Evolutionary conservation across 2,329 filamentous ascomycete species (phyloP).

Genomic region (Pseudonectria foliicola): DNA sequence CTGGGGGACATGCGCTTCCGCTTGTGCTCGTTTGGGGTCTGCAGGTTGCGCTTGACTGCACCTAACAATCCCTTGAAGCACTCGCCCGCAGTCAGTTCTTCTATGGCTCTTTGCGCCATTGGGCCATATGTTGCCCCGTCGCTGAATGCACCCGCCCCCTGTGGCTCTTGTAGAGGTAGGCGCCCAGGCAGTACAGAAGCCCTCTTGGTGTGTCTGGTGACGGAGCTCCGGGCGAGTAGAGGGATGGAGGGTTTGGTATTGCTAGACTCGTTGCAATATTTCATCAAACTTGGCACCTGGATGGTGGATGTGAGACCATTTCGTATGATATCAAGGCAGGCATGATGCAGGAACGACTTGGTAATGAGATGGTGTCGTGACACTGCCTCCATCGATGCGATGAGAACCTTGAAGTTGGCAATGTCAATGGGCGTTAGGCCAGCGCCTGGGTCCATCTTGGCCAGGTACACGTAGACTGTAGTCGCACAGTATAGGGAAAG

Average conservation of each 20-base stretch:
- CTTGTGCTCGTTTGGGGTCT: slow-evolving; percentile 18
- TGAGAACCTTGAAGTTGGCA: slow-evolving; percentile 62
- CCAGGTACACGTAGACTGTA: slow-evolving; percentile 74
- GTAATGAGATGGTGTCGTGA: slow-evolving; percentile 69
- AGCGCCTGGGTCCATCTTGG: slow-evolving; percentile 58
- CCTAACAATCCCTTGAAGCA: slow-evolving; percentile 29
- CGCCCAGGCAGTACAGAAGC: slow-evolving; percentile 38
- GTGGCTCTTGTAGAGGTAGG: slow-evolving; percentile 29
- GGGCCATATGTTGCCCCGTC: background rate
- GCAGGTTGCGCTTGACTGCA: slow-evolving; percentile 25
- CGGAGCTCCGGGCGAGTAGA: slow-evolving; percentile 37
- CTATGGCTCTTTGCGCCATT: slow-evolving; percentile 3
- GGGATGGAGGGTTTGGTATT: slow-evolving; percentile 35
- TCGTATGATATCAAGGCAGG: slow-evolving; percentile 70
- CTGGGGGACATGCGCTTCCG: slow-evolving; percentile 25
- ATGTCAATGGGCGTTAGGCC: slow-evolving; percentile 41
- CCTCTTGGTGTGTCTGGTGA: slow-evolving; percentile 34
- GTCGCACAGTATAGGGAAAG: slow-evolving; percentile 81
- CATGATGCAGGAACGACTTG: slow-evolving; percentile 75
- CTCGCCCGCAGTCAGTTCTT: slow-evolving; percentile 12
- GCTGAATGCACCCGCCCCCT: slow-evolving; percentile 6
- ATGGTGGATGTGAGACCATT: slow-evolving; percentile 34
- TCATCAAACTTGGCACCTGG: slow-evolving; percentile 28
- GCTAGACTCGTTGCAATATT: slow-evolving; percentile 24
- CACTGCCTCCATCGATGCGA: slow-evolving; percentile 71